Evolutionary conservation across 2,329 filamentous ascomycete genomes (phyloP).

Genomic region (Colletotrichum sp.): DNA sequence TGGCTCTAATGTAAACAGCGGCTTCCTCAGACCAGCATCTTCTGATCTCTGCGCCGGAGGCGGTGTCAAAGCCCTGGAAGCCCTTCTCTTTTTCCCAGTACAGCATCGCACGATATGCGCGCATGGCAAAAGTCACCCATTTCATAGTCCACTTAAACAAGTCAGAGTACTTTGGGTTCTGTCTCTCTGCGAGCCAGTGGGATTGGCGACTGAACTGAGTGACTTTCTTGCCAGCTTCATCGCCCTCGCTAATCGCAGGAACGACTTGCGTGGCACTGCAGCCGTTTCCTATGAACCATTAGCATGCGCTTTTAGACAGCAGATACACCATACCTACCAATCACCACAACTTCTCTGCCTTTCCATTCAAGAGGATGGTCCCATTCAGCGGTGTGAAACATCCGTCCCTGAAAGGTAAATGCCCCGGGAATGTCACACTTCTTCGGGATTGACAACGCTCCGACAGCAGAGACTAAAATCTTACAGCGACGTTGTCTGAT

Average conservation of each 20-base stretch:
- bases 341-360: conserved; percentile 37
- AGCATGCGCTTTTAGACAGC: neutral
- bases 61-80: neutral
- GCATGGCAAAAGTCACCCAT: conserved; percentile 23
- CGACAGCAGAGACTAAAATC: conserved; percentile 30
- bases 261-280: conserved; percentile 40
- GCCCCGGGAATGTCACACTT: conserved; percentile 30
- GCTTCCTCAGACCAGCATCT: neutral
- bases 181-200: neutral
- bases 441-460: conserved; percentile 28
- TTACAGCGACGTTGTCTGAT: conserved; percentile 4
- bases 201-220: conserved; percentile 7
- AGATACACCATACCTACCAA: conserved; percentile 25
- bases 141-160: conserved; percentile 26
- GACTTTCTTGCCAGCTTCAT: neutral
- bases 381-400: conserved; percentile 40
- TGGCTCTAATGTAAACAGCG: neutral
- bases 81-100: neutral
- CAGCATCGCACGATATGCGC: neutral
- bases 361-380: conserved; percentile 29
- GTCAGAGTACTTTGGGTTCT: neutral
- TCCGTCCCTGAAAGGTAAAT: conserved; percentile 34
- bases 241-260: conserved; percentile 29
- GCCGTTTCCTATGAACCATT: conserved; percentile 27
- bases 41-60: neutral